Conservation (phyloP, 116 monocot genomes). For the Dioscorea cayenensis region DNA sequence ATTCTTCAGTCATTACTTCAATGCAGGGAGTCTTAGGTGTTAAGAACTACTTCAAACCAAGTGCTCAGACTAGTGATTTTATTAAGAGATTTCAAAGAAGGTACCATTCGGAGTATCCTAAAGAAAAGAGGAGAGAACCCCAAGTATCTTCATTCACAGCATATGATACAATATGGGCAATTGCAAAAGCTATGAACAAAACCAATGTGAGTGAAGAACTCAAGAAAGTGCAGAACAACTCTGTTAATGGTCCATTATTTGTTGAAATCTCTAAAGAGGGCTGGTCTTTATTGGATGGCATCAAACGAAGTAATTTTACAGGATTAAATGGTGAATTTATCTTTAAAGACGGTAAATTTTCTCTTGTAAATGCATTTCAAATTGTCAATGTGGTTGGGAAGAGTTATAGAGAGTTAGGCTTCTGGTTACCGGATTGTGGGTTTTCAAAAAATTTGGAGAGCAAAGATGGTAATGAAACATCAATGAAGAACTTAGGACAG, state of each 20-base stretch:
- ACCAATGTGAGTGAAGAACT: neutral
- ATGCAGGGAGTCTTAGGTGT: conserved; percentile 30
- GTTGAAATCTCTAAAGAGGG: neutral
- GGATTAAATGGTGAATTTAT: conserved; percentile 17
- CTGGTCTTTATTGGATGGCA: neutral
- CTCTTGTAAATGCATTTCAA: conserved; percentile 4
- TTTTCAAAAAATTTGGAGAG: conserved; percentile 3
- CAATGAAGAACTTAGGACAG: conserved; percentile 1
- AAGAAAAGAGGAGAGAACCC: conserved; percentile 1
- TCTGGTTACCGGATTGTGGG: conserved; percentile 15
- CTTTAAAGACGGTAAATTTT: conserved; percentile 3
- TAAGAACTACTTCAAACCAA: conserved; percentile 7
- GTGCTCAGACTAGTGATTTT: neutral
- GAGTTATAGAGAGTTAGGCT: conserved; percentile 31
- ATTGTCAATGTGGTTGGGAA: conserved; percentile 24
- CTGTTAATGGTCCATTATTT: neutral
- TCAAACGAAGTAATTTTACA: conserved; percentile 2
- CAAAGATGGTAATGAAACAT: neutral
- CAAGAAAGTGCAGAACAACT: neutral
- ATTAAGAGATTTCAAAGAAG: neutral
- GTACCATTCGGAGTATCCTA: conserved; percentile 8
- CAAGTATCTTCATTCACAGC: neutral
- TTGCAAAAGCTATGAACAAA: conserved; percentile 7
- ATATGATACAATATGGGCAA: conserved; percentile 18
- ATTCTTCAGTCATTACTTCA: conserved; percentile 2